Percentiles rank a stretch among this genome's conserved stretches.
phyloP scores from a whole-genome alignment of 805 yeast genomes.

The Hanseniaspora guilliermondii region DNA sequence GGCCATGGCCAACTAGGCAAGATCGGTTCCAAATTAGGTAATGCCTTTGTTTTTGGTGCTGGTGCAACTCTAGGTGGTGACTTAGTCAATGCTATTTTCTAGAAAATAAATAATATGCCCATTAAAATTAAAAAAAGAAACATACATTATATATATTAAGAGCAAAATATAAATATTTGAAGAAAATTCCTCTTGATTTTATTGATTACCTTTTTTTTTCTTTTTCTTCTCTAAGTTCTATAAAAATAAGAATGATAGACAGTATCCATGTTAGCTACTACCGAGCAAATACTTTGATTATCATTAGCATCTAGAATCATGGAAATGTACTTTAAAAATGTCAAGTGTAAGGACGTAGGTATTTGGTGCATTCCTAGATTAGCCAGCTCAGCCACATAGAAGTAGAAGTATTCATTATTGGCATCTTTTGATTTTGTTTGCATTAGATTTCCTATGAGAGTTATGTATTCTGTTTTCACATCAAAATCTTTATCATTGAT shows the following conservation, averaged over 20 bases:
- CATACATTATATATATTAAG: not conserved
- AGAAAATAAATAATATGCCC: constrained; percentile 2
- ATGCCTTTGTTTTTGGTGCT: constrained; percentile 92
- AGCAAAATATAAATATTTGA: no score
- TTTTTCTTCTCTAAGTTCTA: not conserved
- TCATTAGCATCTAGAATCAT: not conserved
- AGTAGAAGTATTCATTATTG: constrained; percentile 17
- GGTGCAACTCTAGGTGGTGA: constrained; percentile 90
- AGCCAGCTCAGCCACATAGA: constrained; percentile 18
- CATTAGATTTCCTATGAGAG: not conserved
- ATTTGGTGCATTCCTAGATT: constrained; percentile 37
- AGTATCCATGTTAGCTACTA: not conserved
- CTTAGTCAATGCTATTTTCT: constrained; percentile 60
- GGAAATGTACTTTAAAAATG: not conserved
- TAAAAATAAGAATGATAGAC: not conserved
- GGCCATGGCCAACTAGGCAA: constrained; percentile 31
- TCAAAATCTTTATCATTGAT: constrained; percentile 28
- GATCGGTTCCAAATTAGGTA: constrained; percentile 70
- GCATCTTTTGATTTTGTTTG: not conserved
- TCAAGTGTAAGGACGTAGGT: constrained; percentile 28
- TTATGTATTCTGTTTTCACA: constrained; percentile 15
- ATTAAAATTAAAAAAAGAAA: no score
- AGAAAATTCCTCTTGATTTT: no score
- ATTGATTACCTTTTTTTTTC: no score
- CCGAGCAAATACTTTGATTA: not conserved